These are phyloP conservation scores for Xenoacremonium recifei DNA, from an alignment of 2,329 filamentous ascomycete species.

Conservation along the genomic window DNA sequence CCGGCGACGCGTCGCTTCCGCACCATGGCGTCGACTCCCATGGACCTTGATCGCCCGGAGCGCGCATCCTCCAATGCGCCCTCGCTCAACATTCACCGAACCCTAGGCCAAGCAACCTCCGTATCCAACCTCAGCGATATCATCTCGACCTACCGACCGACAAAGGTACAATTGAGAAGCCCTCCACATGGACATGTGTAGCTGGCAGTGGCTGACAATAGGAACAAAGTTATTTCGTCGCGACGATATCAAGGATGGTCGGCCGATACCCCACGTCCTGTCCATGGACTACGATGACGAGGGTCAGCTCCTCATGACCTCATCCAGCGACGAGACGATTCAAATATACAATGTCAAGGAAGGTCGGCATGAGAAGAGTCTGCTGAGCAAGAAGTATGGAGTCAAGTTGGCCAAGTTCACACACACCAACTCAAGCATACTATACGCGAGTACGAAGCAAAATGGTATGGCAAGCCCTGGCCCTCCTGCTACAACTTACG, in stretches of 20 bases:
- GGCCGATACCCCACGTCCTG: constrained; percentile 64
- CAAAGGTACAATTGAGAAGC: constrained; percentile 66
- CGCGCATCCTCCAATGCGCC: constrained; percentile 40
- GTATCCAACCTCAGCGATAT: constrained; percentile 74
- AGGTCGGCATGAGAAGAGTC: constrained; percentile 82
- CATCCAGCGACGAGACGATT: constrained; percentile 90
- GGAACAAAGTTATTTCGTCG: constrained; percentile 53
- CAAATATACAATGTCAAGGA: constrained; percentile 94
- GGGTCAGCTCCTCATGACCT: constrained; percentile 87
- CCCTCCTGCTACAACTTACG: neutral
- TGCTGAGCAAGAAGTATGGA: constrained; percentile 95
- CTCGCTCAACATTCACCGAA: constrained; percentile 51
- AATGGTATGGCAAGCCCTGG: constrained; percentile 58
- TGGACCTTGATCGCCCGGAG: constrained; percentile 53
- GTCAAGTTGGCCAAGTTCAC: constrained; percentile 93
- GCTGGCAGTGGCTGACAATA: neutral
- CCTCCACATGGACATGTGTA: neutral
- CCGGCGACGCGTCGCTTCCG: neutral
- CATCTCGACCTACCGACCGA: constrained; percentile 74
- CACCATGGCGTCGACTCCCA: constrained; percentile 52
- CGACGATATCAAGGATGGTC: constrained; percentile 52
- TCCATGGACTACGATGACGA: constrained; percentile 97
- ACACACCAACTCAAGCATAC: constrained; percentile 84
- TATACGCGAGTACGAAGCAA: constrained; percentile 94
- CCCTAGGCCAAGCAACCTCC: constrained; percentile 40